Base-by-base conservation (phyloP, 2,329 filamentous ascomycete species). In the Zasmidium angulare region DNA sequence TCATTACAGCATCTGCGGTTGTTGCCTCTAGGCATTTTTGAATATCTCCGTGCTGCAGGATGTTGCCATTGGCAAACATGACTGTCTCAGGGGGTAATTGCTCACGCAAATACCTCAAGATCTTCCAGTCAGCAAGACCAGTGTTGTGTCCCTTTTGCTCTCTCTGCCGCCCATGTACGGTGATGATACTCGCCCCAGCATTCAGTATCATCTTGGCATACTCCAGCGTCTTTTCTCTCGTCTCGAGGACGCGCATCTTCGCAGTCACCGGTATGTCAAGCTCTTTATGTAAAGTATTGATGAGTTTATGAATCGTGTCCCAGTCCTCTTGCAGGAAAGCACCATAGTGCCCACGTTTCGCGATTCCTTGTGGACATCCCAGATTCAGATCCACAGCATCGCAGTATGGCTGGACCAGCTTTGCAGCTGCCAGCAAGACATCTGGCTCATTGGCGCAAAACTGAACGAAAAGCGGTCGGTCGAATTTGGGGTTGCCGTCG, bases 81-180 rank as follows among this genome's bases (percentile, higher is more conserved):
- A 99, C 95, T 7, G 92, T 96, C 50, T 97, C 92, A 1, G 83
- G 78, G 0, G 93, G 93, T 26, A 99, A 77, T 62, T 88, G 89
- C 11, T 96, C 90, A 51, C 95, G 82, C 64, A 99, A 76, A 71
- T 90, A 93, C 3, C 87, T 84, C 58, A 99, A 87, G 70, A 89
- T 85, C n/a, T 78, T 79, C 95, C 95, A 99, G 76, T 99, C 92
- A 3, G 95, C 95, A 36, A 98, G 68, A 0, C 95, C 95, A 0
- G 95, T 99, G 70, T 96, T 84, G 72, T 99, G 95, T 0, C 95
- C 93, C 78, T 99, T 99, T 74, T 98, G 93, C 70, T 98, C 92
- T 64, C 95, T 82, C 63, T 86, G 84, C 36, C 95, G 83, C 0
- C 95, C 95, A 78, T 99, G 95, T 0, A 99, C 90, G 0, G 95